Evolutionary conservation across 768 basidiomycete genomes (phyloP).

Genomic region (Tylopilus balloui): DNA sequence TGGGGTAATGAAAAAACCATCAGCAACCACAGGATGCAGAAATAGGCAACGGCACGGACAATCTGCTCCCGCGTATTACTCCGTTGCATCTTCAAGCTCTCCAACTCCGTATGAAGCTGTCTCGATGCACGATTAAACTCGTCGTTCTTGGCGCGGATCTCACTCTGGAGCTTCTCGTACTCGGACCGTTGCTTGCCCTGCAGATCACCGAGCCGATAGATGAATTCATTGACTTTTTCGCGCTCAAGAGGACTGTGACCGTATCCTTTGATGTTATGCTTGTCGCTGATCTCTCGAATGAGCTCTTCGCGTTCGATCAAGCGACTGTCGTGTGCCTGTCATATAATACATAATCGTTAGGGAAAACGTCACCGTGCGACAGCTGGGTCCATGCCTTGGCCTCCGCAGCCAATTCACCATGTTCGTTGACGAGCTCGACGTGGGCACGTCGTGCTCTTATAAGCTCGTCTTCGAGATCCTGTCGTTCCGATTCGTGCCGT

Average conservation of each 20-base stretch:
- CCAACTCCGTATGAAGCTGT: conserved; percentile 51
- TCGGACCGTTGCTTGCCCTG: conserved; percentile 59
- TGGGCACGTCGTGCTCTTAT: conserved; percentile 46
- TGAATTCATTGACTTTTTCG: conserved; percentile 70
- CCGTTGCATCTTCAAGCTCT: conserved; percentile 51
- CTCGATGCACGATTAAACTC: conserved; percentile 60
- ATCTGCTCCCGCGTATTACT: conserved; percentile 51
- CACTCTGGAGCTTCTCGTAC: conserved; percentile 65
- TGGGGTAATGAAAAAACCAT: conserved; percentile 21
- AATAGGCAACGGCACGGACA: conserved; percentile 35
- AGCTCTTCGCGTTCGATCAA: conserved; percentile 66
- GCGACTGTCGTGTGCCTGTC: conserved; percentile 69
- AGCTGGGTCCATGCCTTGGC: conserved; percentile 49
- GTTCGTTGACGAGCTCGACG: conserved; percentile 51
- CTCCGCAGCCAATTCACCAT: conserved; percentile 69
- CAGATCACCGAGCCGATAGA: conserved; percentile 57
- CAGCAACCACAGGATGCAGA: background rate
- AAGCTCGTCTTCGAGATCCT: conserved; percentile 63
- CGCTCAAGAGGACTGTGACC: conserved; percentile 65
- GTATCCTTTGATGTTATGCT: conserved; percentile 71
- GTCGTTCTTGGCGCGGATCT: conserved; percentile 52
- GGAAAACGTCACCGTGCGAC: background rate
- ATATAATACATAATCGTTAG: background rate
- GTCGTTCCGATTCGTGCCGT: conserved; percentile 46
- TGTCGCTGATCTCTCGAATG: conserved; percentile 64